Evolutionary conservation across 2,329 filamentous ascomycete species (phyloP), one percentile per base, ranked within the genome.

Genomic region (Phialophora expanda): DNA sequence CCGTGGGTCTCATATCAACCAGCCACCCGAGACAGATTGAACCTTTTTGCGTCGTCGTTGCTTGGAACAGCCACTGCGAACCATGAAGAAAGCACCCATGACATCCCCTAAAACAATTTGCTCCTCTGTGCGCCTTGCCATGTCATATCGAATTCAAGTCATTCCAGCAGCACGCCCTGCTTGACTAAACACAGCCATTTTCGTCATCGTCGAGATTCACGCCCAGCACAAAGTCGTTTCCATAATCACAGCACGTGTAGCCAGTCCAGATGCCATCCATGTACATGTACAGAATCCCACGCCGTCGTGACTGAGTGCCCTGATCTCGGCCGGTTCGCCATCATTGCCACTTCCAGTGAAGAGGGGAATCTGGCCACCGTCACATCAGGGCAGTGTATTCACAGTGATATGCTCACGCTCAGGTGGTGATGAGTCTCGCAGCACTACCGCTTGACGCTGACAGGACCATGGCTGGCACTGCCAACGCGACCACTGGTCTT

Each of bases 401-500:
- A 61, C 51, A 61, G 51, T 7, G 58, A 61, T 34, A 54, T 53
- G 58, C 28, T 34, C 26, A 54, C 32, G 46, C 28, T 34, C 58
- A 61, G 32, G 26, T 51, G 46, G 58, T 53, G 28, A 50, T 55
- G 54, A 38, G 41, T 48, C 26, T 41, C 56, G 30, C 59, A 48
- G 11, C 32, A 67, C 66, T 64, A 69, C 55, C 67, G 65, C 62
- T 69, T 69, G 28, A 69, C 67, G 51, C 62, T 54, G 30, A 66
- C 55, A 17, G 67, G 68, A 8, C 61, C 68, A 54, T 66, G 63
- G 54, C 62, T 69, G 20, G 77, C 74, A 69, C 81, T 82, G 12
- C 78, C 80, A 53, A 82, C 75, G 22, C 81, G 78, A 20, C 79
- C 79, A 71, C 81, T 83, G 38, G 78, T 74, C 71, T 83, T 83